Base-by-base conservation (phyloP, 2,329 filamentous ascomycete species). In the Plenodomus tracheiphilus region DNA sequence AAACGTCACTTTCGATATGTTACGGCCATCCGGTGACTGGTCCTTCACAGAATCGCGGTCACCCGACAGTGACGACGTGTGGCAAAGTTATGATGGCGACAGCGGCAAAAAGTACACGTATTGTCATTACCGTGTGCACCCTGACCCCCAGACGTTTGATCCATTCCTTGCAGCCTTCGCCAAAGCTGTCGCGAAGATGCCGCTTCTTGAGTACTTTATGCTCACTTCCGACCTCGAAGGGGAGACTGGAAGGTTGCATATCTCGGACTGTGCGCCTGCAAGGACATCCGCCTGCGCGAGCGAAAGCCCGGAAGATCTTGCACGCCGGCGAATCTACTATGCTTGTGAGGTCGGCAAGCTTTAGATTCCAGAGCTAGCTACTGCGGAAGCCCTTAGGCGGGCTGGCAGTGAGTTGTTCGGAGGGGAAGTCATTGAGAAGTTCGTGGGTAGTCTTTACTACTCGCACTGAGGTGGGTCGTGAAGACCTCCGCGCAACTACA, bases 91-190 rank as follows among this genome's bases (percentile, higher is more conserved):
- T n/a, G n/a, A n/a, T n/a, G n/a, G n/a, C 18, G 47, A 25, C 9
- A 18, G 28, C 18, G 50, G 51, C 9, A 43, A 30, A 35, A 25
- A 47, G 21, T 42, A 16, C 39, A 37, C 19, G 21, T 47, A 28
- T 7, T 18, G 15, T 1, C 35, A 53, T 25, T 60, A 50, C 42
- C 53, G 57, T 9, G 22, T 51, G 7, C 36, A 48, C 20, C 53
- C 55, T 10, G 51, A 59, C 41, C 42, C 51, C 11, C 21, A 49
- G n/a, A 49, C 43, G 4, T 46, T 61, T 17, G 39, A 47, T n/a
- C 57, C 53, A 13, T 56, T 61, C 38, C 43, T 62, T 17, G 43
- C 43, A 9, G 51, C 47, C 32, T 53, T 62, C 43, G 51, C 56
- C 16, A 61, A 61, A 43, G 59, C 57, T 9, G 44, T 53, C 28